Evolutionary conservation across 1,139 yeast species (phyloP).

Genomic region (Kurtzmaniella natalensis): DNA sequence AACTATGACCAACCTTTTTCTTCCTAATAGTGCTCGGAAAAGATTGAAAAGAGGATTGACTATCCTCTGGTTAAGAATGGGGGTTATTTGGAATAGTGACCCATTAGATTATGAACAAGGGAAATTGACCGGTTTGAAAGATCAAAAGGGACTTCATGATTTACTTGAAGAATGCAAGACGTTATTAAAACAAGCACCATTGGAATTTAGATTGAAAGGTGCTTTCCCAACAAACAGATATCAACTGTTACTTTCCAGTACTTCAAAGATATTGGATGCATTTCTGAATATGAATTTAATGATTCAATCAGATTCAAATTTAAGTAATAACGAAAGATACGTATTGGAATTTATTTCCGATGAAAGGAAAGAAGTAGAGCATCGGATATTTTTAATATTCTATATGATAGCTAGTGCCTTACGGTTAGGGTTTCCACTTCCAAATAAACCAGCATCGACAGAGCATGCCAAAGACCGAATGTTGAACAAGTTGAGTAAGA

Average conservation of each 20-base stretch:
- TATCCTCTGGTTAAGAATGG: constrained; percentile 72
- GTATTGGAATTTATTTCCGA: constrained; percentile 52
- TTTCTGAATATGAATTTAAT: constrained; percentile 68
- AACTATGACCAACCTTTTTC: constrained; percentile 54
- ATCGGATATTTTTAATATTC: constrained; percentile 66
- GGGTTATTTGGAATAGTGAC: constrained; percentile 71
- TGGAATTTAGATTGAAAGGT: constrained; percentile 73
- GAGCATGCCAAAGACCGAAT: constrained; percentile 72
- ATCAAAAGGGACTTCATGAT: constrained; percentile 48
- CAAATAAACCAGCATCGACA: constrained; percentile 72
- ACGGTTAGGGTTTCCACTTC: constrained; percentile 71
- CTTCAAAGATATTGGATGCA: constrained; percentile 68
- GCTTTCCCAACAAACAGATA: constrained; percentile 57
- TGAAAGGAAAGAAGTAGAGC: constrained; percentile 68
- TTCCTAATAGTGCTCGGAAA: constrained; percentile 74
- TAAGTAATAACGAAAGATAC: constrained; percentile 50
- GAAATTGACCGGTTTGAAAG: constrained; percentile 48
- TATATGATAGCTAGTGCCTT: constrained; percentile 78
- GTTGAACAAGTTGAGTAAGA: constrained; percentile 56
- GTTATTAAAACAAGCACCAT: constrained; percentile 66
- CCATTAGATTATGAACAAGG: constrained; percentile 30
- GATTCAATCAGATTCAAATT: constrained; percentile 55
- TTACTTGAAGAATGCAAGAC: constrained; percentile 61
- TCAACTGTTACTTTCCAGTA: constrained; percentile 45
- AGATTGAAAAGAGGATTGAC: constrained; percentile 63